Evolutionary conservation across 2,329 filamentous ascomycete species (phyloP).

Genomic region (Talaromyces atroroseus): DNA sequence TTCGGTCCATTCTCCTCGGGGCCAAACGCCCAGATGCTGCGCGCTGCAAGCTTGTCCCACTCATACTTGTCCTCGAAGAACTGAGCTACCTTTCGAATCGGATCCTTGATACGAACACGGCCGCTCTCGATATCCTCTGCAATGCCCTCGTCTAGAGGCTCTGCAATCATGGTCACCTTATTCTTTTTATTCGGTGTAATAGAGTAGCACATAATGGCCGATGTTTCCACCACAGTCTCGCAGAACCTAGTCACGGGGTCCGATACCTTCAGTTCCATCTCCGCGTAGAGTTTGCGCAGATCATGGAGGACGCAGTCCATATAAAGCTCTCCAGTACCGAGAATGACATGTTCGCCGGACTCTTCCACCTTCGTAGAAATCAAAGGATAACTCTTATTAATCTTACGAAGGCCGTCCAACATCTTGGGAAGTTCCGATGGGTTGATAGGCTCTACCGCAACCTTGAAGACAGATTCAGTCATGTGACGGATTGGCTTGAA

Average conservation of each 20-base stretch:
- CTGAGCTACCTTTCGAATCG: conserved; percentile 85
- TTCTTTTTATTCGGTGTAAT: conserved; percentile 99
- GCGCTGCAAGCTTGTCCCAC: conserved; percentile 88
- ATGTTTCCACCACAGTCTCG: conserved; percentile 95
- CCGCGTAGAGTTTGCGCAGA: conserved; percentile 83
- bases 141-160: conserved; percentile 91
- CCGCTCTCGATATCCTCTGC: conserved; percentile 91
- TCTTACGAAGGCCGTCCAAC: conserved; percentile 90
- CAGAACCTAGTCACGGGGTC: conserved; percentile 97
- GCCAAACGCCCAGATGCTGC: conserved; percentile 98
- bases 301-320: conserved; percentile 99
- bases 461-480: conserved; percentile 95
- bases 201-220: conserved; percentile 95
- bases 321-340: conserved; percentile 96
- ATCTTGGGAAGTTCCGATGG: conserved; percentile 97
- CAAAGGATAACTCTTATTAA: conserved; percentile 96
- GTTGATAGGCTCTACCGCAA: conserved; percentile 96
- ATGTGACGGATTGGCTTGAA: conserved; percentile 92
- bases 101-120: conserved; percentile 84
- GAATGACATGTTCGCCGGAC: conserved; percentile 89
- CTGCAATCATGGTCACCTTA: conserved; percentile 96
- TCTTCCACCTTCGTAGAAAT: conserved; percentile 97
- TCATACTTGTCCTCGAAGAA: conserved; percentile 97
- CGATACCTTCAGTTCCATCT: conserved; percentile 99
- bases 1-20: conserved; percentile 93